Percentiles rank a stretch among this genome's conserved stretches.
Conservation (phyloP, 1,284 basidiomycete species). For the Coniophora puteana region DNA sequence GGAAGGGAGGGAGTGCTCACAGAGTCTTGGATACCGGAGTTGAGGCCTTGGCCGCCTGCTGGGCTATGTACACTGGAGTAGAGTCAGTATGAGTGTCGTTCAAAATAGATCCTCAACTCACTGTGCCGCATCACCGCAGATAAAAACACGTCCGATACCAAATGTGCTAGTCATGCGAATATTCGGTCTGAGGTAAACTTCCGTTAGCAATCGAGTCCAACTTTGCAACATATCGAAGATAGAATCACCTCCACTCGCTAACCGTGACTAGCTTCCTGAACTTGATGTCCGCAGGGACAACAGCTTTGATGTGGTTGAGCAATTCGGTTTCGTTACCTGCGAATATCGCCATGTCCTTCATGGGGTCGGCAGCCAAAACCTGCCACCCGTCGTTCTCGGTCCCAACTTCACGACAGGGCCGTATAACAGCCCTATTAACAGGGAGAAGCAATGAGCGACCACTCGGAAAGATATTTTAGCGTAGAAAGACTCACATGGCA, state of each 20-base stretch:
- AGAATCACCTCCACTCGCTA: neutral
- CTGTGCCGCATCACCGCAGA: constrained; percentile 11
- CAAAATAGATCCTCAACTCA: neutral
- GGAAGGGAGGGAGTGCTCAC: neutral
- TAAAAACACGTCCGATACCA: constrained; percentile 11
- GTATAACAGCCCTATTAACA: neutral
- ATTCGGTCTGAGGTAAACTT: constrained; percentile 8
- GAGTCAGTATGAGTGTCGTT: neutral
- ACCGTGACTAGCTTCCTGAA: neutral
- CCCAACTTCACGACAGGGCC: neutral
- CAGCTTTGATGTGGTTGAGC: neutral
- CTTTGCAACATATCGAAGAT: neutral
- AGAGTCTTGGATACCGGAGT: constrained; percentile 16
- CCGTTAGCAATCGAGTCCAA: neutral
- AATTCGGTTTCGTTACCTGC: neutral
- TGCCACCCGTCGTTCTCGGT: neutral
- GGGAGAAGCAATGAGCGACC: neutral
- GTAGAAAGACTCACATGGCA: neutral
- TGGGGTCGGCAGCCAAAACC: neutral
- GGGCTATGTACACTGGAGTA: constrained; percentile 14
- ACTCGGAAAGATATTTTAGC: neutral
- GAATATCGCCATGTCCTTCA: neutral
- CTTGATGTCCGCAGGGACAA: neutral
- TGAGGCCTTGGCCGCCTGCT: constrained; percentile 16
- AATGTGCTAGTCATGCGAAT: constrained; percentile 14